These are phyloP conservation scores for Trichosanthes cucumerina DNA, from an alignment of 306 rosid species.

Conservation along the genomic window DNA sequence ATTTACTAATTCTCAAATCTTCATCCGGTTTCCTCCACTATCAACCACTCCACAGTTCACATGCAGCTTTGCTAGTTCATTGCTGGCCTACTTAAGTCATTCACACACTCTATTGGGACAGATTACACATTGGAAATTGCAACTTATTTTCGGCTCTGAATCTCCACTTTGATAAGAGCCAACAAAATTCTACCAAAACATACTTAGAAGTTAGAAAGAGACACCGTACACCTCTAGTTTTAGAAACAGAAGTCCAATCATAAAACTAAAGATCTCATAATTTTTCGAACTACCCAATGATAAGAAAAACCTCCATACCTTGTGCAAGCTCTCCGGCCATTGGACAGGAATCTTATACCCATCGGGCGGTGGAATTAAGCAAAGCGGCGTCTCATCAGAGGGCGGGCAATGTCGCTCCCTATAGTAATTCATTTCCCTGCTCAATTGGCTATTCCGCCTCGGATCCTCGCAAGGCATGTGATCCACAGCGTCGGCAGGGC, in stretches of 20 bases:
- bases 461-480: slow-evolving; percentile 99
- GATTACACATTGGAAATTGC: neutral
- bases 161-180: neutral
- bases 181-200: neutral
- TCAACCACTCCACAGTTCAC: neutral
- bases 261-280: neutral
- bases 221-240: neutral
- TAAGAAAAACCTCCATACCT: slow-evolving; percentile 33
- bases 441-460: slow-evolving; percentile 64
- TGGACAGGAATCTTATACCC: slow-evolving; percentile 69
- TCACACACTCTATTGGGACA: neutral
- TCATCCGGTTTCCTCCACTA: neutral
- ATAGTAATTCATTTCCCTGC: slow-evolving; percentile 87
- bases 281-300: neutral
- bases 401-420: slow-evolving; percentile 85
- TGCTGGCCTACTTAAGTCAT: neutral
- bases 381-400: slow-evolving; percentile 57
- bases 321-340: slow-evolving; percentile 95
- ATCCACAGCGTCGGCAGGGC: slow-evolving; percentile 61
- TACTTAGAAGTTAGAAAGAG: neutral
- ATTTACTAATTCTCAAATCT: neutral
- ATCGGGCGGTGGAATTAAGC: slow-evolving; percentile 69
- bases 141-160: neutral
- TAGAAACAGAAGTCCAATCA: neutral
- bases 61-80: neutral